Base-by-base conservation (phyloP, 148 eudicot genomes). In the Mesembryanthemum crystallinum region DNA sequence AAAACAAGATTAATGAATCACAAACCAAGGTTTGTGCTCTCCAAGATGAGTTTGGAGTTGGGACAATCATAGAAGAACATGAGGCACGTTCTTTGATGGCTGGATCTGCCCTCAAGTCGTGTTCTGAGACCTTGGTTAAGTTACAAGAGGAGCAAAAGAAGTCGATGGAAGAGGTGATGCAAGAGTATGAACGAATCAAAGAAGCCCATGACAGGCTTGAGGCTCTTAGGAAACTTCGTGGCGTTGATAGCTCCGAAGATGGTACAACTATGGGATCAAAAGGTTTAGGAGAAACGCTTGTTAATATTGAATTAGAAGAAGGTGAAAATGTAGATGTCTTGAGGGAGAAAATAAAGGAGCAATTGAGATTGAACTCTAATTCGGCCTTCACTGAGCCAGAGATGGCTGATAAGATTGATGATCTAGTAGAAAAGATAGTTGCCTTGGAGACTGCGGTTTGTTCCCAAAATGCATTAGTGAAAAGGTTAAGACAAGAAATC, bases 391-490 rank as follows among this genome's bases (percentile, higher is more conserved):
- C 91, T 8, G 85, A 87, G 81, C 82, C 88, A 13, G 89, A 89
- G 71, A 81, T 92, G 75, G 88, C 88, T 32, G 91, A 92, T 75
- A 92, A 90, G 74, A 89, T 92, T 5, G 91, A 92, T 66, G 87
- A 90, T 47, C 78, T 93, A 64, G 93, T 88, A 45, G 92, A 89
- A 11, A 88, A 83, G 69, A 85, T 93, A 8, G 84, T 93, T 3
- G 54, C 24, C 8, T 69, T 91, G 55, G 92, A 93, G 80, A 83
- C 86, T 55, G 84, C 81, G 11, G 69, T 88, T 49, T 82, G 86
- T 73, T 86, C 98, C 7, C 89, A 89, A 64, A 83, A 82, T 68
- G 92, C 93, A 25, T 32, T 89, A 35, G 83, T 93, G 29, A 82
- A 78, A 82, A 82, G 88, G 74, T 55, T 93, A 77, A 83, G 81